Base-by-base conservation (phyloP, 345 rosid genomes). In the Aurinia saxatilis region DNA sequence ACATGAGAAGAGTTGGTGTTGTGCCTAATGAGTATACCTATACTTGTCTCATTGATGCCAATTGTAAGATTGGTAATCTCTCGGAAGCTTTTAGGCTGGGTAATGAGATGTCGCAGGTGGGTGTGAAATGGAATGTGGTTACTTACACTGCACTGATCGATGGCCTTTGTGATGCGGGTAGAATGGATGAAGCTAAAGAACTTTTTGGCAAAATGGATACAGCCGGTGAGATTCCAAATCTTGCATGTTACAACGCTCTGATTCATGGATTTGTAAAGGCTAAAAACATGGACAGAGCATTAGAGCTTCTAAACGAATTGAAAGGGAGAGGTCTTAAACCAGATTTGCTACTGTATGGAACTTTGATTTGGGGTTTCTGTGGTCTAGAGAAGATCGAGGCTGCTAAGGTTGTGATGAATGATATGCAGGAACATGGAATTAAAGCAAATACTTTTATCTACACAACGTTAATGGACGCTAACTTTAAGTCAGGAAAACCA, bases 11-110 rank as follows among this genome's bases (percentile, higher is more conserved):
- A 41, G 54, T 80, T 63, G 86, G 84, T 60, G 79, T 80, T 60
- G 57, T 76, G 50, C 90, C 90, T 57, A 84, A 87, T 49, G 95
- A 79, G 65, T 82, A 69, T 73, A 82, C 90, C 6, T 87, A 80
- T 73, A 87, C 88, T 66, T 82, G 80, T 1, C 74, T 87, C 40
- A 80, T 87, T 27, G 90, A 27, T 27, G 31, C 31, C 31, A 27
- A 5, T 27, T 27, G 83, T 75, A 86, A 84, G 65, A 63, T 67
- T 1, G 82, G 86, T 11, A 63, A 79, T 42, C 47, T 86, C 16
- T 44, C 50, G 4, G 86, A 79, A 36, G 95, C 88, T 7, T 72
- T 87, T 62, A 79, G 77, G 71, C 68, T 87, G 57, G 82, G 72
- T 53, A 36, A 79, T 57, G 95, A 82, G 81, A 82, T 84, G 90